Percentiles rank a stretch among this genome's conserved stretches.
Conservation (phyloP, 148 eudicot genomes). For the Pouteria glomerata region DNA sequence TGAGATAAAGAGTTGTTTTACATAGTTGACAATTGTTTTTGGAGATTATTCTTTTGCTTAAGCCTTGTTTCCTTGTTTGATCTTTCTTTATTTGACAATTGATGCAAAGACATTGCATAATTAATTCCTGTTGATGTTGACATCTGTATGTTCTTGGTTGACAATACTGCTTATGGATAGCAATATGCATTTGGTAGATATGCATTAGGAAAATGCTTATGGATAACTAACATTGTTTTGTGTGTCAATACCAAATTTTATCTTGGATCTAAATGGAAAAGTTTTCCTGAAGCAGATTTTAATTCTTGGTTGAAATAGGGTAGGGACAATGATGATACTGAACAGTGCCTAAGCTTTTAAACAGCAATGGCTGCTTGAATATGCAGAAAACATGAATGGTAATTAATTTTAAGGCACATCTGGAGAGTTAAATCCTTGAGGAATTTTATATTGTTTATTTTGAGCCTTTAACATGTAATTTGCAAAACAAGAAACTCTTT, state of each 20-base stretch:
- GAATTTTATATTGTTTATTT: neutral
- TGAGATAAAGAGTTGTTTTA: neutral
- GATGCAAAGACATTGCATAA: neutral
- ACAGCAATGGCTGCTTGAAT: neutral
- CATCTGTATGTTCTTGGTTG: neutral
- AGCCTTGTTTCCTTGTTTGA: neutral
- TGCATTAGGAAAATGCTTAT: neutral
- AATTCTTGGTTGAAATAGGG: neutral
- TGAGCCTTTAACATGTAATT: neutral
- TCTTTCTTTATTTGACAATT: neutral
- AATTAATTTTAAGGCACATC: neutral
- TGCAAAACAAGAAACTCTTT: neutral
- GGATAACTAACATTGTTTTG: neutral
- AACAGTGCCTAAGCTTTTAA: neutral
- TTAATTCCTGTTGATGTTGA: neutral
- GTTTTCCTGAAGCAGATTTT: too few species aligned
- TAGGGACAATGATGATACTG: neutral
- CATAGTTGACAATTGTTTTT: neutral
- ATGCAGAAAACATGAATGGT: neutral
- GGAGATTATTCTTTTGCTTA: neutral
- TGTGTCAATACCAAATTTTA: too few species aligned
- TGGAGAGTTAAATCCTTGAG: neutral
- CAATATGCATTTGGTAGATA: neutral
- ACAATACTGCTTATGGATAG: neutral
- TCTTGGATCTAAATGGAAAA: too few species aligned